Evolutionary conservation across 108 stramenopile genomes (phyloP), one percentile per base, ranked within the genome.

Genomic region (Skeletonema menzelii): DNA sequence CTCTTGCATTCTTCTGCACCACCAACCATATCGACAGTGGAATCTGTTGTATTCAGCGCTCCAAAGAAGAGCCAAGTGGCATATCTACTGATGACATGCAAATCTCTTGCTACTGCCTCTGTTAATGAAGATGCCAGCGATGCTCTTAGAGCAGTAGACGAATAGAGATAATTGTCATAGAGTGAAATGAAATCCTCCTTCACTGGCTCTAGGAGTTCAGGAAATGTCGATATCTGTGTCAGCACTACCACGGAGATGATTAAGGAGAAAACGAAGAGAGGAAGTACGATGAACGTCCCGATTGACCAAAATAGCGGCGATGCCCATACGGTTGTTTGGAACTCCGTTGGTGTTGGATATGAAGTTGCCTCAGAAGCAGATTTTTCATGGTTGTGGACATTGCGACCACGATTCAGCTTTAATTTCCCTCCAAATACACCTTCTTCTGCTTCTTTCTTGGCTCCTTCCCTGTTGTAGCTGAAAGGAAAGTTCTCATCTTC

Each of bases 1-100:
- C 20, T 56, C 60, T 88, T 88, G 71, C 87, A 88, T 49, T 84
- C 82, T 63, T 88, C 87, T 8, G 73, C 64, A 27, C 68, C 68
- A 26, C 56, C 20, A 22, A 65, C 59, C 44, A 76, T 19, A 26
- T 86, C 84, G n/a, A 80, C 65, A 59, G 80, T 77, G 5, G 63
- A 37, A n/a, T n/a, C n/a, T 17, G 81, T 72, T 8, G 76, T 65
- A 31, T 70, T 32, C 10, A 88, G 46, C 11, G 60, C 87, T 32
- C 59, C 87, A 42, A 88, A 83, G 20, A 83, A 62, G 5, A 88
- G 75, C 87, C 85, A 88, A 3, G 65, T 72, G 31, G 84, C 67
- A 40, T 83, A 42, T 40, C 87, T 70, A 12, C 59, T 72, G 1
- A 83, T 31, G 8, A 84, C 8, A 44, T 88, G 82, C 12, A 84